These are phyloP conservation scores for Starmerella apis DNA, from an alignment of 805 yeast species.

Conservation along the genomic window DNA sequence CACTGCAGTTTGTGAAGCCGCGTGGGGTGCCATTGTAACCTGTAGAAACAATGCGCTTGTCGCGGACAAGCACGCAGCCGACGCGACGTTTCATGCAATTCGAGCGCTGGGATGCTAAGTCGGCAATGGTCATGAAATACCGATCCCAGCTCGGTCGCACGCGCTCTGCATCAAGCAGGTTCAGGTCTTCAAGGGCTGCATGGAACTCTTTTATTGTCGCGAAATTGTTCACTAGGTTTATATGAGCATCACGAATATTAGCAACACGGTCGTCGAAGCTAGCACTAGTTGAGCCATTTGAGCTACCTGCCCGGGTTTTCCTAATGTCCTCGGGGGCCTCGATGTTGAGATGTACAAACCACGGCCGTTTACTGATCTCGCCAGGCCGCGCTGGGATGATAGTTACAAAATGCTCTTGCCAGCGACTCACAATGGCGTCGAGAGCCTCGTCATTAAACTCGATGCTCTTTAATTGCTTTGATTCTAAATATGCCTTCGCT, in stretches of 20 bases:
- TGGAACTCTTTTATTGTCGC: constrained; percentile 34
- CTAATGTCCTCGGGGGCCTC: constrained; percentile 60
- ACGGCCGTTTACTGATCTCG: constrained; percentile 49
- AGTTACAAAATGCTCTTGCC: constrained; percentile 55
- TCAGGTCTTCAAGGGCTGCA: constrained; percentile 34
- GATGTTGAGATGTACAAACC: constrained; percentile 65
- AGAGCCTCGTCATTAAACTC: constrained; percentile 36
- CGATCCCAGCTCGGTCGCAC: constrained; percentile 93
- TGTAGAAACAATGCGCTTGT: constrained; percentile 79
- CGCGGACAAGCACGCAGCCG: constrained; percentile 88
- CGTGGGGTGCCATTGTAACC: constrained; percentile 98
- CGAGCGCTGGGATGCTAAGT: constrained; percentile 81
- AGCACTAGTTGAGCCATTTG: constrained; percentile 28
- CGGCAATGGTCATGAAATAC: constrained; percentile 88
- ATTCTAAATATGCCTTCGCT: constrained; percentile 46
- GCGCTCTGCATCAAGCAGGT: constrained; percentile 45
- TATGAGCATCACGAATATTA: constrained; percentile 41
- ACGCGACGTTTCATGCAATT: constrained; percentile 97
- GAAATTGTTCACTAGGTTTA: constrained; percentile 48
- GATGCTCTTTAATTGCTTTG: constrained; percentile 43
- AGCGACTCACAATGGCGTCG: constrained; percentile 52
- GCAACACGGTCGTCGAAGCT: constrained; percentile 31
- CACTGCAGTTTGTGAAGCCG: constrained; percentile 75
- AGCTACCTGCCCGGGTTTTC: constrained; percentile 32
- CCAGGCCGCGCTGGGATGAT: constrained; percentile 35